Percentiles rank a stretch among this genome's conserved stretches.
phyloP scores from a whole-genome alignment of 2,329 filamentous ascomycete species.

The Pseudomassariella vexata region DNA sequence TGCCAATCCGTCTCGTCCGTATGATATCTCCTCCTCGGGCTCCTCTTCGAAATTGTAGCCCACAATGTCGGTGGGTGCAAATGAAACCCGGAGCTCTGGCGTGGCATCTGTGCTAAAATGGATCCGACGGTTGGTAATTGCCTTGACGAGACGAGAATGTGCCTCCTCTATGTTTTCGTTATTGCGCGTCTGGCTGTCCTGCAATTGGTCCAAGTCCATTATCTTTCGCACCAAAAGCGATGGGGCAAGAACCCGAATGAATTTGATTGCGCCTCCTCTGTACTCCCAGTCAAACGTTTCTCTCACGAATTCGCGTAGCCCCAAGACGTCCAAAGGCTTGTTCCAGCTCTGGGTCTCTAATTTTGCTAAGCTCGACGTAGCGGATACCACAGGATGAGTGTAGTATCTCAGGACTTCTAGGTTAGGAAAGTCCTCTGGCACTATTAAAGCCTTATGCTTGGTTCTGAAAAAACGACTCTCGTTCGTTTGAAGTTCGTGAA shows the following conservation, averaged over 20 bases:
- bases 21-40: slow-evolving; percentile 51
- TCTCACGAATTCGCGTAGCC: slow-evolving; percentile 66
- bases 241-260: slow-evolving; percentile 74
- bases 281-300: slow-evolving; percentile 85
- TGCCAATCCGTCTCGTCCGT: slow-evolving; percentile 48
- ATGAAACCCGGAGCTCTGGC: slow-evolving; percentile 73
- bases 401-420: slow-evolving; percentile 78
- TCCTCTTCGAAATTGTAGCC: slow-evolving; percentile 71
- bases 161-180: slow-evolving; percentile 31
- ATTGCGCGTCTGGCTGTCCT: slow-evolving; percentile 19
- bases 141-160: slow-evolving; percentile 52
- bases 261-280: slow-evolving; percentile 73
- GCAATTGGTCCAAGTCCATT: slow-evolving; percentile 30
- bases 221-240: slow-evolving; percentile 63
- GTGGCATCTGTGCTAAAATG: slow-evolving; percentile 72
- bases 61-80: slow-evolving; percentile 70
- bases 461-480: slow-evolving; percentile 73
- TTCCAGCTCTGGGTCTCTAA: slow-evolving; percentile 56
- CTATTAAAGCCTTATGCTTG: slow-evolving; percentile 65
- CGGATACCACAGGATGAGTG: slow-evolving; percentile 78
- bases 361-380: slow-evolving; percentile 45
- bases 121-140: slow-evolving; percentile 60
- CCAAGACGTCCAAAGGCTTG: slow-evolving; percentile 55
- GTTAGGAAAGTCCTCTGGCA: slow-evolving; percentile 79
- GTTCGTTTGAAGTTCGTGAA: slow-evolving; percentile 76